Evolutionary conservation across 305 asterid species (phyloP).

Genomic region (Fraxinus platypoda): DNA sequence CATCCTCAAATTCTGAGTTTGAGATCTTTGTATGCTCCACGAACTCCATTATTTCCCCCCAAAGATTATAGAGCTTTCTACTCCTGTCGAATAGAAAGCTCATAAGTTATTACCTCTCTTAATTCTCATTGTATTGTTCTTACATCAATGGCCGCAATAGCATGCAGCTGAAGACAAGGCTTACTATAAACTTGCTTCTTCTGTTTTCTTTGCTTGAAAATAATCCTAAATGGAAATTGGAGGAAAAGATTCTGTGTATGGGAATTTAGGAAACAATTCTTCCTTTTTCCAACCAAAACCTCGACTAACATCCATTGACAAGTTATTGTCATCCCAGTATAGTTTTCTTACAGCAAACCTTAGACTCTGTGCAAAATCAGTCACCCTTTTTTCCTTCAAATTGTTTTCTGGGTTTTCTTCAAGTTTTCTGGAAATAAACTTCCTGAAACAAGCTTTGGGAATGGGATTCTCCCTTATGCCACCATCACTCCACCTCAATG

Average conservation of each 20-base stretch:
- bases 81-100: conserved; percentile 6
- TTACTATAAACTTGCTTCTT: conserved; percentile 11
- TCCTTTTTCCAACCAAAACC: conserved; percentile 32
- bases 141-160: conserved; percentile 35
- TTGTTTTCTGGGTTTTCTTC: not conserved
- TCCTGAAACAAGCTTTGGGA: conserved; percentile 1
- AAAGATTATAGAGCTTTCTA: no score
- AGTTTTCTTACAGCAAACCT: not conserved
- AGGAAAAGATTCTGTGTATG: conserved; percentile 19
- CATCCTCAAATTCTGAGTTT: no score
- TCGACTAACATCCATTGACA: conserved; percentile 32
- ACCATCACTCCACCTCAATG: no score
- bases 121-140: conserved; percentile 32
- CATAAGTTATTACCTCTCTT: conserved; percentile 26
- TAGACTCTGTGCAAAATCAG: not conserved
- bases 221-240: conserved; percentile 43
- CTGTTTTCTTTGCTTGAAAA: conserved; percentile 23
- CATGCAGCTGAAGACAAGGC: conserved; percentile 35
- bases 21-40: no score
- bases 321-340: conserved; percentile 30
- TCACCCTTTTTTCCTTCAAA: not conserved
- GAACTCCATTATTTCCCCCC: no score
- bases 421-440: not conserved
- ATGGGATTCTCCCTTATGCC: not conserved
- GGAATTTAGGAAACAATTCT: conserved; percentile 23